Evolutionary conservation across 306 rosid genomes (phyloP).

Genomic region (Malus asiatica): DNA sequence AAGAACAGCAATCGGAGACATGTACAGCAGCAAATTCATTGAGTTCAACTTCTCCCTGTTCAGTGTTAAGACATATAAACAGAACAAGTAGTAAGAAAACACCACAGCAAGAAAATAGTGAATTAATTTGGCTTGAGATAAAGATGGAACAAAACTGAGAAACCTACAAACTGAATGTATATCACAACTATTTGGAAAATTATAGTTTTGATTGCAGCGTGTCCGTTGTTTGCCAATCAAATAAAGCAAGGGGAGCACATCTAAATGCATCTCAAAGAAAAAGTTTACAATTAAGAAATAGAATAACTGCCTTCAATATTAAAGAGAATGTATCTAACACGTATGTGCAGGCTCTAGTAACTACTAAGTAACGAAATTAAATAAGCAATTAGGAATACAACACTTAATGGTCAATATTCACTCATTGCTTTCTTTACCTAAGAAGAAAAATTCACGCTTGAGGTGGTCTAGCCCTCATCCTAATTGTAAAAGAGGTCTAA

Average conservation of each 20-base stretch:
- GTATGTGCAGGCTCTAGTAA: not conserved
- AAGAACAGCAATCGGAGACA: conserved; percentile 85
- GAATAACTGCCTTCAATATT: not conserved
- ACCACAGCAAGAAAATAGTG: not conserved
- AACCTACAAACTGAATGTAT: not conserved
- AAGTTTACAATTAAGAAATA: not conserved
- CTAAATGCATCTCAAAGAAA: not conserved
- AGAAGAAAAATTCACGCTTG: not conserved
- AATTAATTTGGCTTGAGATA: not conserved
- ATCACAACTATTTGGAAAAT: not conserved
- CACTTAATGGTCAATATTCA: not conserved
- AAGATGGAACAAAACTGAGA: not conserved
- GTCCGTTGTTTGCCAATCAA: not conserved
- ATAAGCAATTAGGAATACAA: not conserved
- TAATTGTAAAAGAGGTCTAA: not conserved
- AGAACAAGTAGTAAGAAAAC: conserved; percentile 4
- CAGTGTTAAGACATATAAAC: conserved; percentile 11
- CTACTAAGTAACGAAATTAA: not conserved
- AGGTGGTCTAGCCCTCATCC: not conserved
- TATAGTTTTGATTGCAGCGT: not conserved
- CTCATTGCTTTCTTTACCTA: not conserved
- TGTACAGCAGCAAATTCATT: conserved; percentile 86
- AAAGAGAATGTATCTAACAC: not conserved
- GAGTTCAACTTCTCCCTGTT: conserved; percentile 95
- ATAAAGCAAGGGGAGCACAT: not conserved